phyloP scores from a whole-genome alignment of 192 early-diverging fungal genomes.

The Entomortierella lignicola region DNA sequence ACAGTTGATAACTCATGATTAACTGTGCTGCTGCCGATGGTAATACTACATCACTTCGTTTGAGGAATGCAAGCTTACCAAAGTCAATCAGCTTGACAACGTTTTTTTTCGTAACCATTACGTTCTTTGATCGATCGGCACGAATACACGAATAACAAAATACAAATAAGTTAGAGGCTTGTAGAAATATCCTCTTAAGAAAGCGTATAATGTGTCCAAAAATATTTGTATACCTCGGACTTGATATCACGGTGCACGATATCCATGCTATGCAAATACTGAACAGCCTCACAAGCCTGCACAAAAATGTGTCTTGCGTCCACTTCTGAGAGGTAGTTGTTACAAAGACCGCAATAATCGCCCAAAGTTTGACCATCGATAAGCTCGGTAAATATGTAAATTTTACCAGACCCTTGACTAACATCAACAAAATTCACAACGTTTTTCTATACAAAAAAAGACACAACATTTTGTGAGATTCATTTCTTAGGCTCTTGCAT shows the following conservation, averaged over 20 bases:
- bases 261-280: slow-evolving; percentile 14
- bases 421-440: slow-evolving; percentile 24
- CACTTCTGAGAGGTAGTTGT: slow-evolving; percentile 5
- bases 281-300: slow-evolving; percentile 30
- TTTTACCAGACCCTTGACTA: neutral
- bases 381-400: slow-evolving; percentile 37
- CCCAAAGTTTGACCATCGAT: slow-evolving; percentile 17
- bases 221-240: slow-evolving; percentile 37
- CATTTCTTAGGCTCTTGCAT: neutral
- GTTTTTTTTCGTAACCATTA: slow-evolving; percentile 21
- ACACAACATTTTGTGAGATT: neutral
- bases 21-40: neutral
- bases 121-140: slow-evolving; percentile 12
- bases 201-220: no score
- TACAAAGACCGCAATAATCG: neutral
- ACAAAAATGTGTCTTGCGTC: slow-evolving; percentile 20
- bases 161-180: no score
- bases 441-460: slow-evolving; percentile 16
- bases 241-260: slow-evolving; percentile 51
- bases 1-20: neutral
- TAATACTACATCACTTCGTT: no score
- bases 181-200: no score
- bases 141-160: neutral
- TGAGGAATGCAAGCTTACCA: slow-evolving; percentile 40
- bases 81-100: slow-evolving; percentile 44